Conservation (phyloP, 345 rosid genomes). For the Sonneratia caseolaris region DNA sequence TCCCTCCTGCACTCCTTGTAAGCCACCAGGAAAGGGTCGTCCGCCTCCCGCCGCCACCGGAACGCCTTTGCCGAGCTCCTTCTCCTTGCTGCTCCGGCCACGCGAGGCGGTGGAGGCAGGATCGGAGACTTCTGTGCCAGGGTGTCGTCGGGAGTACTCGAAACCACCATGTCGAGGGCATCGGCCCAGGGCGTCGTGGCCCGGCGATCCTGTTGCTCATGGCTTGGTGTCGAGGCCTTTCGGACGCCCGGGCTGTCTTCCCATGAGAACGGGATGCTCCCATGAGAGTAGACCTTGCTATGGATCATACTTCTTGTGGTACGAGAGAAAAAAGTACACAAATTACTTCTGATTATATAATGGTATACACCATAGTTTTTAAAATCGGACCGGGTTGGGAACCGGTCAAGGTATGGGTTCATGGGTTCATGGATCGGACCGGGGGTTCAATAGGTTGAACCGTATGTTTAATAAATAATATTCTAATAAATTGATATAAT, state of each 20-base stretch:
- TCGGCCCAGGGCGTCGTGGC: background rate
- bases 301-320: conserved; percentile 7
- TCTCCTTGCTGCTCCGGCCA: conserved; percentile 20
- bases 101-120: conserved; percentile 10
- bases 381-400: too few species aligned
- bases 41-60: conserved; percentile 28
- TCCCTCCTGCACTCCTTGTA: conserved; percentile 52
- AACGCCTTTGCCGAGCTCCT: conserved; percentile 24
- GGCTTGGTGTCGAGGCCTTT: conserved; percentile 9
- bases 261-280: conserved; percentile 66
- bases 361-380: too few species aligned
- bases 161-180: background rate
- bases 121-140: background rate
- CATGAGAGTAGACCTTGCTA: conserved; percentile 35
- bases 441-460: too few species aligned
- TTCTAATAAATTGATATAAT: too few species aligned
- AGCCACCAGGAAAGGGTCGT: conserved; percentile 53
- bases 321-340: too few species aligned
- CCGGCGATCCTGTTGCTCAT: background rate
- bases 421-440: too few species aligned
- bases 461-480: too few species aligned
- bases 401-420: too few species aligned
- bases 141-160: background rate
- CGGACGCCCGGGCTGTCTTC: conserved; percentile 61
- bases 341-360: too few species aligned